A percentile compares a stretch with the other conserved stretches of the same genome.
These are phyloP conservation scores for Neocucurbitaria cava DNA, from an alignment of 2,329 filamentous ascomycete species.

Conservation along the genomic window DNA sequence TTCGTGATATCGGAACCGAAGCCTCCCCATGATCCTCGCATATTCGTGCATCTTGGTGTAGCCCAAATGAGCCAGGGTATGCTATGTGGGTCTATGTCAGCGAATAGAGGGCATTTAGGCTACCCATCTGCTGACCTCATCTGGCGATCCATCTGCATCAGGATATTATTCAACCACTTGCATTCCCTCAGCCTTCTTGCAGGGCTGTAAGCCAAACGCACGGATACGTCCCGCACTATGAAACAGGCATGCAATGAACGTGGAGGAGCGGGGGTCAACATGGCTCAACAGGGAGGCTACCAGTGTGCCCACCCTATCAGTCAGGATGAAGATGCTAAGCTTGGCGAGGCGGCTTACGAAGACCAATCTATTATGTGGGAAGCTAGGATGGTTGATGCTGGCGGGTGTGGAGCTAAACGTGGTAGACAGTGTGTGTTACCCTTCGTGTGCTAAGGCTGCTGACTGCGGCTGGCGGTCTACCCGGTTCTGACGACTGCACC, in stretches of 20 bases:
- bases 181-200: background rate
- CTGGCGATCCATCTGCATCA: background rate
- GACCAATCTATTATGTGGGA: background rate
- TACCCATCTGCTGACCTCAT: background rate
- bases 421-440: background rate
- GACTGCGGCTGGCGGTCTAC: constrained; percentile 2
- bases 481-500: constrained; percentile 8
- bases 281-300: background rate
- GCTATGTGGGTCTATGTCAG: constrained; percentile 1
- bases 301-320: background rate
- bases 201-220: background rate
- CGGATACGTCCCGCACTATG: background rate
- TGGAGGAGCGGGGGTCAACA: background rate
- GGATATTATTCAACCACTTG: background rate
- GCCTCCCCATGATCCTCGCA: background rate
- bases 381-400: background rate
- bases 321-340: background rate
- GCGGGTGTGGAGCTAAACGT: background rate
- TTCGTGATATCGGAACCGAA: background rate
- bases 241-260: background rate
- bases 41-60: background rate
- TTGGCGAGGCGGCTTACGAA: background rate
- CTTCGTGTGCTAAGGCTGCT: background rate
- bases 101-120: background rate
- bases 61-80: constrained; percentile 1